A percentile compares a stretch with the other conserved stretches of the same genome.
Conservation (phyloP, 2,329 filamentous ascomycete species). For the Cordyceps sp. region DNA sequence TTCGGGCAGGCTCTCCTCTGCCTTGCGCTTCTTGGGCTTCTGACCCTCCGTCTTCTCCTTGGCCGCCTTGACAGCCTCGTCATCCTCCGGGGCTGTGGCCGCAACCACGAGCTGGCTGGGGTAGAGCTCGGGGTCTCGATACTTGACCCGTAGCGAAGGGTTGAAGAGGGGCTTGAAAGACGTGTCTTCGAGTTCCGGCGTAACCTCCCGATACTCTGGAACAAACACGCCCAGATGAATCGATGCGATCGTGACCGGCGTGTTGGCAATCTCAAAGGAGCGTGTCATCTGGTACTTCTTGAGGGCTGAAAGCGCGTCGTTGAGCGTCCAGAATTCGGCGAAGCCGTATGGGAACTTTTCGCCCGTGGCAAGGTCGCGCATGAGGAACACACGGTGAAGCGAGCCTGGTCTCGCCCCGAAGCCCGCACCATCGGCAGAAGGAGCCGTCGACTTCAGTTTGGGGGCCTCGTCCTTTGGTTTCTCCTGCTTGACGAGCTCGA, state of each 20-base stretch:
- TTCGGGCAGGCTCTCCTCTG: conserved; percentile 18
- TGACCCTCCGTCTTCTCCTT: conserved; percentile 14
- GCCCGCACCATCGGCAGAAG: conserved; percentile 36
- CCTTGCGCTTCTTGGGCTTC: conserved; percentile 37
- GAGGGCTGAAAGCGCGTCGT: conserved; percentile 61
- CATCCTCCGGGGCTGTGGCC: conserved; percentile 20
- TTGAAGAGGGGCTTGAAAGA: conserved; percentile 59
- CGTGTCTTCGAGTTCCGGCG: conserved; percentile 39
- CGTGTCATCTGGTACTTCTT: conserved; percentile 54
- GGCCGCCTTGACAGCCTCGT: conserved; percentile 10
- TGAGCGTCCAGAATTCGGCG: conserved; percentile 62
- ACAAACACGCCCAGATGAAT: conserved; percentile 79
- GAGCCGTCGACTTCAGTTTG: conserved; percentile 43
- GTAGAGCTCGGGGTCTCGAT: conserved; percentile 62
- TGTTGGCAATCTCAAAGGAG: conserved; percentile 63
- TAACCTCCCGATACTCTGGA: conserved; percentile 44
- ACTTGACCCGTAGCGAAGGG: conserved; percentile 48
- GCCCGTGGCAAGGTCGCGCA: conserved; percentile 54
- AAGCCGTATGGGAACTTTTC: conserved; percentile 73
- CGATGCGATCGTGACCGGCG: conserved; percentile 52
- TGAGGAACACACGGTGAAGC: conserved; percentile 59
- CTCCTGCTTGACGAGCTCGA: conserved; percentile 47
- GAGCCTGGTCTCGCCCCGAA: conserved; percentile 58
- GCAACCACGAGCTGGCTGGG: conserved; percentile 45
- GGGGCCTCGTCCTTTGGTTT: conserved; percentile 24